A percentile compares a stretch with the other conserved stretches of the same genome.
phyloP scores from a whole-genome alignment of 2,329 filamentous ascomycete genomes.

The Diplodia seriata region DNA sequence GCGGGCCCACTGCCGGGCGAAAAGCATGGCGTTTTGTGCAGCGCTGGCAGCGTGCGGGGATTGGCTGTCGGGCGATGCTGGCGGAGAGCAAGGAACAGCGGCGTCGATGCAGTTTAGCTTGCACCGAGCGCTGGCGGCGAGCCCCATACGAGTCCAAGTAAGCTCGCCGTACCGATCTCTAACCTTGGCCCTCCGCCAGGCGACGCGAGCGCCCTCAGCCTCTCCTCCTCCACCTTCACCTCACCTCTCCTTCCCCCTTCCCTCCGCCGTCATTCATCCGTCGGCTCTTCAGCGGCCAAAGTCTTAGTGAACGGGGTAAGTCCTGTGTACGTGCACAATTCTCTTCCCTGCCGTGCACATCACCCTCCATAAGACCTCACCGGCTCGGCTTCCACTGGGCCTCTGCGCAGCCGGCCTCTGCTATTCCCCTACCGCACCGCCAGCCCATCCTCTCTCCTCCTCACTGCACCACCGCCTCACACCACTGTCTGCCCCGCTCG shows the following conservation, averaged over 20 bases:
- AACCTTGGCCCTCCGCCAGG: constrained; percentile 29
- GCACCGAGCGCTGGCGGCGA: constrained; percentile 24
- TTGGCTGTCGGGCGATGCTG: constrained; percentile 34
- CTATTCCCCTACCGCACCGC: constrained; percentile 18
- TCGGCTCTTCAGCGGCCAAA: constrained; percentile 33
- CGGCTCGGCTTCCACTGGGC: constrained; percentile 15
- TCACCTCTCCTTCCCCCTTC: constrained; percentile 33
- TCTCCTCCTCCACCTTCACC: constrained; percentile 40
- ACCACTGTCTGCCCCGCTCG: constrained; percentile 6
- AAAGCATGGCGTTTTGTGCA: constrained; percentile 32
- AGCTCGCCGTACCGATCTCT: constrained; percentile 33
- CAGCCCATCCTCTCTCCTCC: constrained; percentile 11
- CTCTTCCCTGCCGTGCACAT: constrained; percentile 32
- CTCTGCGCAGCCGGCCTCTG: constrained; percentile 31
- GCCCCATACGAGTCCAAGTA: constrained; percentile 35
- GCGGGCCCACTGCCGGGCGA: constrained; percentile 23
- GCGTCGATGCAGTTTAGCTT: constrained; percentile 32
- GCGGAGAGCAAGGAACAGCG: constrained; percentile 34
- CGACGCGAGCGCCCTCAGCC: constrained; percentile 36
- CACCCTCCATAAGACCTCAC: constrained; percentile 31
- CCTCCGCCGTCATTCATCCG: constrained; percentile 35
- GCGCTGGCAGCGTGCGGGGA: constrained; percentile 32
- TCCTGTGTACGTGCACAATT: constrained; percentile 30
- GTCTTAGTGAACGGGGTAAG: constrained; percentile 33
- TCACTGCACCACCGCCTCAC: constrained; percentile 22